Base-by-base conservation (phyloP, 495 filamentous ascomycete genomes). In the Jackrogersella multiformis region DNA sequence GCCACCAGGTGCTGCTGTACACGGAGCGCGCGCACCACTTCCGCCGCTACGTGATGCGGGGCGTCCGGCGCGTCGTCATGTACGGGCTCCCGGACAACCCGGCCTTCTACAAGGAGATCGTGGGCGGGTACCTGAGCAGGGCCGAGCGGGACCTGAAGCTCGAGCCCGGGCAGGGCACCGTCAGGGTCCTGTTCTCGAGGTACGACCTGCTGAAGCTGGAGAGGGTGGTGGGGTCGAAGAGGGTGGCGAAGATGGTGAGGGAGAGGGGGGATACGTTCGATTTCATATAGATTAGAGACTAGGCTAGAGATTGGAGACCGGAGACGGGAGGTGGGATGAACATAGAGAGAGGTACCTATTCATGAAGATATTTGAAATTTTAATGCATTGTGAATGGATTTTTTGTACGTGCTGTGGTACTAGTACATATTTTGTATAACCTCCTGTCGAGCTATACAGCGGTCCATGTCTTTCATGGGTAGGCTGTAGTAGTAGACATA, bases 11-110 rank as follows among this genome's bases (percentile, higher is more conserved):
- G 18, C 78, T 99, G 34, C 81, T 99, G 15, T 98, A 98, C 77
- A 93, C 93, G 7, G 94, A 94, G 76, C 89, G 95, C 24, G 89
- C 93, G 15, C 96, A 98, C 78, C 96, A 99, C 75, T 99, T 98
- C 81, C 83, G 91, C 23, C 85, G 96, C 18, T 94, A 93, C 71
- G 84, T 84, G 60, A 78, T 99, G 18, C 83, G 87, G 32, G 95
- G 95, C 9, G 93, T 93, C 23, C 88, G 86, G 75, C 84, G 86
- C 49, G 84, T 97, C 6, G 79, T 97, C 38, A 88, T 96, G 81
- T 99, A 98, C 75, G 88, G 87, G 1, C 72, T 97, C 10, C 94
- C 95, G 0, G 94, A 98, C 69, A 96, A 97, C 71, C 88, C 91
- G 38, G 69, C 82, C 5, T 97, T 98, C 72, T 99, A 95, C 74